Evolutionary conservation across 805 yeast species (phyloP), one percentile per base, ranked within the genome.

Genomic region (Komagataella ulmi): DNA sequence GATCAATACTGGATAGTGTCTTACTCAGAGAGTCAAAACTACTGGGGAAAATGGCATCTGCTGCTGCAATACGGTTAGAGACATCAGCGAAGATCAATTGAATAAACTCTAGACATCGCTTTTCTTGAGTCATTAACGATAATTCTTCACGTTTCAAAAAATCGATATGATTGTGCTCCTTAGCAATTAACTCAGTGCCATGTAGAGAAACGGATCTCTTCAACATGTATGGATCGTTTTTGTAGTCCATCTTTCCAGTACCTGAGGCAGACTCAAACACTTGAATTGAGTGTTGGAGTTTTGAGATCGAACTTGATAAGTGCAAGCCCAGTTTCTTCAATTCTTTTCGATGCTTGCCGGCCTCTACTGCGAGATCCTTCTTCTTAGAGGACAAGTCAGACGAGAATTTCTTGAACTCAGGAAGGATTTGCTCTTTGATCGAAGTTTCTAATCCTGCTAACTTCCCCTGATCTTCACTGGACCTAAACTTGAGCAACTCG

Each of bases 111-210:
- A 74, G 59, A 23, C 74, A 61, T 55, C 74, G 77, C n/a, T 58
- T 50, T 58, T 77, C 82, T 44, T 71, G 59, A 3, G 71, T 59
- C 54, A 62, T 62, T 49, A 75, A 61, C 44, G 67, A 63, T 50
- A 60, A 58, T 64, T 77, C 80, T 50, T 67, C 63, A 49, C 65
- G 61, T 48, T 68, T 61, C 24, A 77, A 62, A 44, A 73, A 72
- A 52, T 73, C 77, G 19, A 72, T 62, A 54, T 73, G 74, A 21
- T 58, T 56, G 58, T 76, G 75, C 58, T 77, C 81, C 56, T 69
- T 69, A 45, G 60, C 61, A 24, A 77, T 56, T 60, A 77, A 81
- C 24, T 57, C 61, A 10, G 65, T 66, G 3, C 76, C 71, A 48
- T 67, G 61, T 47, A 61, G 58, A 24, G 67, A 52, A 2, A 72